phyloP scores from a whole-genome alignment of 2,329 filamentous ascomycete species.

The Xylaria sp. region DNA sequence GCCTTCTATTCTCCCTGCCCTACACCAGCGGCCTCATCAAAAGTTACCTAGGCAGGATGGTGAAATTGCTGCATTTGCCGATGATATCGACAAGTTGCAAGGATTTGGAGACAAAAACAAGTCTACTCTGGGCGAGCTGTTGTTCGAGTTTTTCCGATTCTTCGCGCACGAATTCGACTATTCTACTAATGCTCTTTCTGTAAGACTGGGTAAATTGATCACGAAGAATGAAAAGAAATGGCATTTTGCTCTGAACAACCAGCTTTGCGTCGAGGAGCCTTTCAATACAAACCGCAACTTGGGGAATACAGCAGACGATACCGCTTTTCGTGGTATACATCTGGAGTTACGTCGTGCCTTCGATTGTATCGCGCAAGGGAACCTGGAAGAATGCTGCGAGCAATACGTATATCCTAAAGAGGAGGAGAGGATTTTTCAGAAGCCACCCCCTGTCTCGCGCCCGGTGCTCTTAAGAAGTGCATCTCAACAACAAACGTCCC shows the following conservation, averaged over 20 bases:
- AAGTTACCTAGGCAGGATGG: conserved; percentile 72
- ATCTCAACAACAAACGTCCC: conserved; percentile 66
- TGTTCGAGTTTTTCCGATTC: conserved; percentile 95
- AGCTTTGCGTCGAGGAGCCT: conserved; percentile 94
- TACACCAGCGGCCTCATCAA: conserved; percentile 79
- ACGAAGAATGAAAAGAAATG: conserved; percentile 89
- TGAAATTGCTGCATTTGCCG: conserved; percentile 81
- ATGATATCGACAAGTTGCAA: conserved; percentile 79
- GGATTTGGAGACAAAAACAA: conserved; percentile 84
- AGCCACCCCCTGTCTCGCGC: conserved; percentile 65
- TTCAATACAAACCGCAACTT: conserved; percentile 92
- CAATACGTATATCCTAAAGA: conserved; percentile 89
- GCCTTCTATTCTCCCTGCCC: conserved; percentile 83
- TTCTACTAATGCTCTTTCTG: conserved; percentile 83
- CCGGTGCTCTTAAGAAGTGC: conserved; percentile 70
- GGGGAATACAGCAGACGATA: conserved; percentile 96
- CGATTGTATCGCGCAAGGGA: conserved; percentile 79
- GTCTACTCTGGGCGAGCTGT: conserved; percentile 82
- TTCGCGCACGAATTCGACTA: conserved; percentile 96
- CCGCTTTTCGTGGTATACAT: conserved; percentile 91
- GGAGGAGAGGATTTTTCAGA: conserved; percentile 72
- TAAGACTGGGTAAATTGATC: conserved; percentile 81
- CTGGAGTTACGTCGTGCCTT: conserved; percentile 90
- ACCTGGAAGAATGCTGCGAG: conserved; percentile 86
- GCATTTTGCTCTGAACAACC: conserved; percentile 82